These are phyloP conservation scores for Hyphopichia fennica DNA, from an alignment of 1,139 yeast genomes.

Conservation along the genomic window DNA sequence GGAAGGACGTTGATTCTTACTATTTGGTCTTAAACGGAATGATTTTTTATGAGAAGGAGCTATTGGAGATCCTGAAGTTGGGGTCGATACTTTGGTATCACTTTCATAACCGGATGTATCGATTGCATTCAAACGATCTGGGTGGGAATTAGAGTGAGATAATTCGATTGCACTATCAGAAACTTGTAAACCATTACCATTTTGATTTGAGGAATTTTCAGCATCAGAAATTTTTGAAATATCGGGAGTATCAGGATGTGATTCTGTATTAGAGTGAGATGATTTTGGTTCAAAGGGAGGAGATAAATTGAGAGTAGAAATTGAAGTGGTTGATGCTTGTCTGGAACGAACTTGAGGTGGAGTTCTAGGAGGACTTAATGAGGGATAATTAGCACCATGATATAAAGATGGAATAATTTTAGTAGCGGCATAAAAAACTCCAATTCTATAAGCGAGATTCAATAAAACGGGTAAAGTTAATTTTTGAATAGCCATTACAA, in stretches of 20 bases:
- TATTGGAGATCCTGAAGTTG: conserved; percentile 3
- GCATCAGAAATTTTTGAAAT: neutral
- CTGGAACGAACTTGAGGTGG: conserved; percentile 18
- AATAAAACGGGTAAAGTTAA: conserved; percentile 80
- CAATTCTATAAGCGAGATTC: conserved; percentile 79
- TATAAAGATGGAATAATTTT: conserved; percentile 83
- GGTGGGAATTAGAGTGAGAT: conserved; percentile 2
- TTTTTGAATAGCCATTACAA: conserved; percentile 67
- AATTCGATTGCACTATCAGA: conserved; percentile 6
- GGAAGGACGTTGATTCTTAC: conserved; percentile 30
- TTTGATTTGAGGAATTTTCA: neutral
- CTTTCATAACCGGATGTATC: conserved; percentile 2
- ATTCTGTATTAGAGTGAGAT: neutral
- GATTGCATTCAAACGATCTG: conserved; percentile 1
- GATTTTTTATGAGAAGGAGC: neutral
- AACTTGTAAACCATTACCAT: conserved; percentile 6
- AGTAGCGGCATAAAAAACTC: conserved; percentile 91
- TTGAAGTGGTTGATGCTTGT: conserved; percentile 15
- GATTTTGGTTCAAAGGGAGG: neutral
- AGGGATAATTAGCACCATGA: conserved; percentile 37
- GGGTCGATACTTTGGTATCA: conserved; percentile 5
- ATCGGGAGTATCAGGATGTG: neutral
- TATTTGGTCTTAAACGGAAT: neutral
- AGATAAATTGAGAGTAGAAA: conserved; percentile 4
- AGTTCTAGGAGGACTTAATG: conserved; percentile 36